Evolutionary conservation across 257 asterid genomes (phyloP), one percentile per base, ranked within the genome.

Genomic region (Mentha longifolia): DNA sequence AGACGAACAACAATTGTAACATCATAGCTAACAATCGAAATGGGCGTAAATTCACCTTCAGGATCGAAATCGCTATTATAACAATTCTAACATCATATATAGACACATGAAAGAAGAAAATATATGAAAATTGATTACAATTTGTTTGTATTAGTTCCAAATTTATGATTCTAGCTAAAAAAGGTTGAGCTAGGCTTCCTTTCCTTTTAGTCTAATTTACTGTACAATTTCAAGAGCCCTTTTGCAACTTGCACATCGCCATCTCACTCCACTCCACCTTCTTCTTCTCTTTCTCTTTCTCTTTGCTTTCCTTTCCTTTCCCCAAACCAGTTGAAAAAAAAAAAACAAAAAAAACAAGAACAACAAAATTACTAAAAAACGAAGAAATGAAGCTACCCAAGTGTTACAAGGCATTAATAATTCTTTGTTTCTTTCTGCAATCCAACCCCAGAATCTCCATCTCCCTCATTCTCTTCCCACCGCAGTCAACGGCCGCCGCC

Each of bases 381-480:
- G n/a, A 63, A 39, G 13, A 13, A 20, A 50, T 49, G 1, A 47
- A 73, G 5, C 28, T 15, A 64, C 35, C 30, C 35, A 9, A 47
- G 12, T 57, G 70, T 67, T 73, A 84, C 85, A 84, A 58, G 8
- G 68, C 85, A 76, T 81, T 76, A 46, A 86, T 70, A 28, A 81
- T 46, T 71, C 87, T 84, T 50, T 79, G 91, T 66, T 86, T 86
- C 82, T 84, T 86, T 28, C 62, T 39, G 55, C 79, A 72, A 35
- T 70, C 82, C 59, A 83, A 70, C 17, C 79, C 86, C 56, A 79
- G 9, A 20, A 77, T 61, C 46, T 79, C 87, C 80, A 83, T 76
- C 17, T 80, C 87, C 35, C 84, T 82, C 72, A 68, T 68, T 66
- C 89, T 81, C 17, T 76, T 80, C 35, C 82, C 83, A 35, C 77